Conservation (phyloP, 441 rosid genomes). For the Populus hybrid region DNA sequence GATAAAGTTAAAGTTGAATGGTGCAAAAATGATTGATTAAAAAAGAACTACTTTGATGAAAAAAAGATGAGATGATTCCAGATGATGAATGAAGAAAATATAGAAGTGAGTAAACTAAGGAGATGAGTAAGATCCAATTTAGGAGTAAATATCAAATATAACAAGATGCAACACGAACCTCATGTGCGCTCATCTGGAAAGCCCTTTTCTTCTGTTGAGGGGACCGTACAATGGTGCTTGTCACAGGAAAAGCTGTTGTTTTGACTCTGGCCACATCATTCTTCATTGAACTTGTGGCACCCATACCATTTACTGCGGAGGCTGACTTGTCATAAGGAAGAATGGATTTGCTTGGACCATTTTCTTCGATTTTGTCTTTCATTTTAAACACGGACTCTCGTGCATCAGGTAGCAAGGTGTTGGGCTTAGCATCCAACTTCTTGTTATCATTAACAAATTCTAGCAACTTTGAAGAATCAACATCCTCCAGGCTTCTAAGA, state of each 20-base stretch:
- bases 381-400: conserved; percentile 31
- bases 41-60: not conserved
- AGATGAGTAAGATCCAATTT: not conserved
- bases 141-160: not conserved
- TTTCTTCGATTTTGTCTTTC: conserved; percentile 41
- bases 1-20: not conserved
- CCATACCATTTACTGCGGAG: conserved; percentile 35
- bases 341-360: conserved; percentile 32
- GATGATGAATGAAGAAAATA: not conserved
- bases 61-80: not conserved
- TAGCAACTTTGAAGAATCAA: conserved; percentile 52
- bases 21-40: no score
- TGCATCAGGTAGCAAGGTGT: conserved; percentile 19
- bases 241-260: conserved; percentile 28
- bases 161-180: conserved; percentile 38
- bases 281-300: conserved; percentile 20
- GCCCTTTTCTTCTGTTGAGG: conserved; percentile 42
- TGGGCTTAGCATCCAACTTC: conserved; percentile 23
- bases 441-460: conserved; percentile 41
- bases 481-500: conserved; percentile 69
- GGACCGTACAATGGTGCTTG: conserved; percentile 28
- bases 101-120: not conserved
- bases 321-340: conserved; percentile 29
- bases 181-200: conserved; percentile 82
- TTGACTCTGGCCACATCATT: conserved; percentile 27